phyloP scores from a whole-genome alignment of 2,329 filamentous ascomycete genomes.

The Neofusicoccum sp. region DNA sequence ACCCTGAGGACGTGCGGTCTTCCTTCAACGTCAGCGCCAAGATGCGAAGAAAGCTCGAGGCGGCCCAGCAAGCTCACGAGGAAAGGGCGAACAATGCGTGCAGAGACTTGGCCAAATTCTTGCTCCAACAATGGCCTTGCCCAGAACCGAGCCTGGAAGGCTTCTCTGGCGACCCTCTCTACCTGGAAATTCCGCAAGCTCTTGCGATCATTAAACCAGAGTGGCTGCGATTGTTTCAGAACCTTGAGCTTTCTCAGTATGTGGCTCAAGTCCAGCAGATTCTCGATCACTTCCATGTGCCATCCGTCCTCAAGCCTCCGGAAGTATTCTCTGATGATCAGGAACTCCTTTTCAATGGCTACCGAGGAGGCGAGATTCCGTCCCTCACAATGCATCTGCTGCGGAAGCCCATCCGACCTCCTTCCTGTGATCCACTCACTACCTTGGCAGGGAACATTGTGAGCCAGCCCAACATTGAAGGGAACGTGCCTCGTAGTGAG shows the following conservation, averaged over 20 bases:
- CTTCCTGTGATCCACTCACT: not conserved
- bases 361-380: not conserved
- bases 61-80: conserved; percentile 21
- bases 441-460: no score
- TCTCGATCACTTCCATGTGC: conserved; percentile 26
- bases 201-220: conserved; percentile 43
- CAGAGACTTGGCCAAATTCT: conserved; percentile 38
- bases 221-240: conserved; percentile 51
- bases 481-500: no score
- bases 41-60: conserved; percentile 20
- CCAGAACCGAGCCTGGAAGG: conserved; percentile 21
- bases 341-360: not conserved
- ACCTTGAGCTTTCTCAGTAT: conserved; percentile 47
- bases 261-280: conserved; percentile 45
- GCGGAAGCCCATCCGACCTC: not conserved
- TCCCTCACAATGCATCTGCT: not conserved
- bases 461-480: no score
- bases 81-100: conserved; percentile 30
- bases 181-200: conserved; percentile 40
- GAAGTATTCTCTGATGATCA: not conserved
- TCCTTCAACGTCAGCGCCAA: conserved; percentile 19
- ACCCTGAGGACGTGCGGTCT: conserved; percentile 21
- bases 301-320: not conserved
- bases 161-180: not conserved
- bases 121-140: conserved; percentile 42